These are phyloP conservation scores for Leishmania gerbilli DNA, from an alignment of 208 protist genomes.

Conservation along the genomic window DNA sequence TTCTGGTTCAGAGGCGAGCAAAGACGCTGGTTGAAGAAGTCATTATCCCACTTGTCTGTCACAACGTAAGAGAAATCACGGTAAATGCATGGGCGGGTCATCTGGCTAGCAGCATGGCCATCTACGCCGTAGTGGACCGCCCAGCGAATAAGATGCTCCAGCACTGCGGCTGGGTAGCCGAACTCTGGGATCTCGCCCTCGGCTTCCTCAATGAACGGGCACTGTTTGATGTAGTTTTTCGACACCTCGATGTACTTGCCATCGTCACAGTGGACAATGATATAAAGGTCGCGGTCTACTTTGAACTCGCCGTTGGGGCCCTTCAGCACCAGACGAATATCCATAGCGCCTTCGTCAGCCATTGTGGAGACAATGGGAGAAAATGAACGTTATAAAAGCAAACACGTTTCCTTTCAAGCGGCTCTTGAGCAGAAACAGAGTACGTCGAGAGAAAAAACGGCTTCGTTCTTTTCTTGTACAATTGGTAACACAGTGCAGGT, in stretches of 20 bases:
- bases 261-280: constrained; percentile 64
- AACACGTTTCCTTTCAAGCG: neutral
- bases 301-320: constrained; percentile 43
- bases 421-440: neutral
- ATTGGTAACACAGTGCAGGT: neutral
- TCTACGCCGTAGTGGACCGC: constrained; percentile 56
- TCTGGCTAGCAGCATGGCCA: constrained; percentile 47
- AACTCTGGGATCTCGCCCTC: constrained; percentile 48
- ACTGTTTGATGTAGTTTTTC: constrained; percentile 34
- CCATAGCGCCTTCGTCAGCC: constrained; percentile 19
- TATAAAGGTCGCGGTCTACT: constrained; percentile 22
- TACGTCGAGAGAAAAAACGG: neutral
- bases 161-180: constrained; percentile 56
- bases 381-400: neutral
- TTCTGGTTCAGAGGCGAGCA: constrained; percentile 40
- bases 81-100: constrained; percentile 71
- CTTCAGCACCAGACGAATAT: constrained; percentile 38
- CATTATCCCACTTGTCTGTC: constrained; percentile 70
- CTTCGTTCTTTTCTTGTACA: neutral
- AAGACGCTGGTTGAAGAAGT: constrained; percentile 59
- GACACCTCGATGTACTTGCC: constrained; percentile 56
- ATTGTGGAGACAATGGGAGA: constrained; percentile 1
- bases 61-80: constrained; percentile 63
- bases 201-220: constrained; percentile 48
- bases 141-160: constrained; percentile 69